Percentiles rank a stretch among this genome's conserved stretches.
phyloP scores from a whole-genome alignment of 176 grass and related monocot genomes.

The Chloris gayana region DNA sequence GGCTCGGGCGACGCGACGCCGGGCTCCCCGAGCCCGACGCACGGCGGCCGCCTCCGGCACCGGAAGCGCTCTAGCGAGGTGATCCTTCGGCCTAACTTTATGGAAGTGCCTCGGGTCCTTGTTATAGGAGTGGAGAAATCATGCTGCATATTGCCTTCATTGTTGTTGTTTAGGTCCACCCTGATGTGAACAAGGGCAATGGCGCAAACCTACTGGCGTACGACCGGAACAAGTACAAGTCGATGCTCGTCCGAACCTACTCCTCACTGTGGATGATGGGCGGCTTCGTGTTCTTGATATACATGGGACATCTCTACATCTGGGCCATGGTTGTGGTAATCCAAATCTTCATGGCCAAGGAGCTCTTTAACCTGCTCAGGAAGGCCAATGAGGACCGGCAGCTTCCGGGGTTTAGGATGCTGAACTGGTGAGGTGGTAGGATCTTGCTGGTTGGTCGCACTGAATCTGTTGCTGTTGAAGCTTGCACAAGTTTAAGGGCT shows the following conservation, averaged over 20 bases:
- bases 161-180: slow-evolving; percentile 41
- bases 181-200: slow-evolving; percentile 57
- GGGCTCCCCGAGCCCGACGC: slow-evolving; percentile 26
- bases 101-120: background rate
- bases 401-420: slow-evolving; percentile 79
- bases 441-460: background rate
- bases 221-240: slow-evolving; percentile 87
- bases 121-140: background rate
- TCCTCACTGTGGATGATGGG: slow-evolving; percentile 90
- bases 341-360: slow-evolving; percentile 90
- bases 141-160: background rate
- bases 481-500: background rate
- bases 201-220: slow-evolving; percentile 66
- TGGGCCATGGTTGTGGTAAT: slow-evolving; percentile 85
- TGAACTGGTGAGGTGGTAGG: slow-evolving; percentile 65
- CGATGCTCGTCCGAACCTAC: slow-evolving; percentile 86
- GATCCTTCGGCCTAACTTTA: background rate
- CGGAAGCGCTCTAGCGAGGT: slow-evolving; percentile 56
- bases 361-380: slow-evolving; percentile 85
- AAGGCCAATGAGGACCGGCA: slow-evolving; percentile 77
- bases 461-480: background rate
- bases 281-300: slow-evolving; percentile 71
- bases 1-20: slow-evolving; percentile 21
- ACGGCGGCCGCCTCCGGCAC: slow-evolving; percentile 43
- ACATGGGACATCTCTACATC: slow-evolving; percentile 88